phyloP scores from a whole-genome alignment of 306 rosid genomes.

The Fragaria iinumae region DNA sequence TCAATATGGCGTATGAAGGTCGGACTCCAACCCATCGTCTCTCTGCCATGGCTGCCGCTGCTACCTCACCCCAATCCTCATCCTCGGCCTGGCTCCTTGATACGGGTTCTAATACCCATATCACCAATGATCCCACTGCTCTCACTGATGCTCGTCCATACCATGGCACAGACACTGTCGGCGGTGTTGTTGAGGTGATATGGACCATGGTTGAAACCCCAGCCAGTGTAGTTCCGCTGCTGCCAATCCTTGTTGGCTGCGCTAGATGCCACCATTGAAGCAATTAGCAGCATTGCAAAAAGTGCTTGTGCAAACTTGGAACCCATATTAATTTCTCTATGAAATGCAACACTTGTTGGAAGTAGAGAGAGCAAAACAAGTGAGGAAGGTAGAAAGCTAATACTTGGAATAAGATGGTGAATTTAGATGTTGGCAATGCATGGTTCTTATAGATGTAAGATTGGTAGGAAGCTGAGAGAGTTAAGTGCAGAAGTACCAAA shows the following conservation, averaged over 20 bases:
- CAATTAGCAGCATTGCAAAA: conserved; percentile 8
- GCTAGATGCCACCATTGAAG: conserved; percentile 30
- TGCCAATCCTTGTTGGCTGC: conserved; percentile 46
- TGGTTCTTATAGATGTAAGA: conserved; percentile 24
- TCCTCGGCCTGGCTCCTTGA: too few relatives aligned
- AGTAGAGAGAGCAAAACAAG: neutral
- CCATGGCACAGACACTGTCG: too few relatives aligned
- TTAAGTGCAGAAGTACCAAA: conserved; percentile 35
- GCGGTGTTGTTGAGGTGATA: conserved; percentile 8
- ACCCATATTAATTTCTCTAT: conserved; percentile 19
- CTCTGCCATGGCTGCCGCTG: too few relatives aligned
- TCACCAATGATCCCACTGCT: too few relatives aligned
- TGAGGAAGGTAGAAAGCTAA: neutral
- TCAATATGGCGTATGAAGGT: too few relatives aligned
- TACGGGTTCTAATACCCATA: too few relatives aligned
- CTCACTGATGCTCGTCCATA: too few relatives aligned
- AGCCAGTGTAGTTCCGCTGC: conserved; percentile 26
- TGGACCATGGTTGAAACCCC: conserved; percentile 4
- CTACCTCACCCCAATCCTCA: too few relatives aligned
- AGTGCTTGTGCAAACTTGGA: conserved; percentile 16
- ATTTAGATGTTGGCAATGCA: neutral
- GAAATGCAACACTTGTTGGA: neutral
- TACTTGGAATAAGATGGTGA: neutral
- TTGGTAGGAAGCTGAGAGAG: neutral
- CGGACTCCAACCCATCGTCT: too few relatives aligned